Evolutionary conservation across 208 protist species (phyloP), one percentile per base, ranked within the genome.

Genomic region (Leishmania aethiopica): DNA sequence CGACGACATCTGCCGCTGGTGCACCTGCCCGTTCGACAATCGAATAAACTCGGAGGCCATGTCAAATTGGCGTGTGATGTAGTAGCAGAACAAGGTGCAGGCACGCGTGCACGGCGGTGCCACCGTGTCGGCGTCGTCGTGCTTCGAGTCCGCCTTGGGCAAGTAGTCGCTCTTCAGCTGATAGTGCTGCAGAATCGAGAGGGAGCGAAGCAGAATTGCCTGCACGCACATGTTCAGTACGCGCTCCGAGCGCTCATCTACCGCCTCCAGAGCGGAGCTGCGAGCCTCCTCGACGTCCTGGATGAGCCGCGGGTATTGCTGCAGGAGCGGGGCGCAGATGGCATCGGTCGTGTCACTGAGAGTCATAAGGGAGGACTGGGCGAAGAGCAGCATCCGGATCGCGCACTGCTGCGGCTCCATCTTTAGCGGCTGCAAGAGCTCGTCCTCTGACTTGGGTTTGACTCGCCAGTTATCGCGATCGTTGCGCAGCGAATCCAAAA

Each of bases 41-140:
- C 88, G 91, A 86, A 97, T 94, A 75, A 97, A 96, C 87, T 96
- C 92, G 80, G 93, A 92, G 35, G 89, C 86, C 84, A 93, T 90
- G 45, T 93, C 90, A 75, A 96, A 90, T 86, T 97, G 93, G 4
- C 90, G 89, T 53, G 91, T 95, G 47, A 97, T 79, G 81, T 97
- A 97, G 71, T 96, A 91, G 84, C 94, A 97, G 78, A 97, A 97
- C 28, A 97, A 87, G 8, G 92, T 95, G 84, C 94, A 97, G 28
- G 94, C 94, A 3, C 93, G 89, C n/a, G 94, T 96, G 84, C 93
- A 97, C 3, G 92, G 91, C 76, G 90, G 94, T 28, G 92, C 93
- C 6, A 95, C 81, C 64, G 88, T 77, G 67, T 90, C 88, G 2
- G 70, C 77, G n/a, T 90, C 88, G 22, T 66, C 76, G 40, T 81